A percentile compares a stretch with the other conserved stretches of the same genome.
phyloP scores from a whole-genome alignment of 352 stramenopile genomes.

The Globisporangium yorkense region DNA sequence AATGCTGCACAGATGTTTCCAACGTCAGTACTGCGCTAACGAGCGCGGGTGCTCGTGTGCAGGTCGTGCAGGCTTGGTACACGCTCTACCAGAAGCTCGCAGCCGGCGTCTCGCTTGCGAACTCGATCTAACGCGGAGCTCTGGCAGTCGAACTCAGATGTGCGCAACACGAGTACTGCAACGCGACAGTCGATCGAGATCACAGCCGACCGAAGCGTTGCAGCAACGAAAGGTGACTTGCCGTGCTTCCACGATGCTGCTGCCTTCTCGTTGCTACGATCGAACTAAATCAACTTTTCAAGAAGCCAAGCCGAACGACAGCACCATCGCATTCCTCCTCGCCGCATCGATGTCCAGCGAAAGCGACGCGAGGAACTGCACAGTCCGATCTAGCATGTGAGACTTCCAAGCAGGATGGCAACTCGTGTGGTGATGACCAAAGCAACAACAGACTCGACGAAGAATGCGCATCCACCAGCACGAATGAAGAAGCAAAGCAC shows the following conservation, averaged over 20 bases:
- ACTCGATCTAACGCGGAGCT: constrained; percentile 6
- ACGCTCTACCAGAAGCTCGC: constrained; percentile 27
- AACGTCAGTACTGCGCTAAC: neutral
- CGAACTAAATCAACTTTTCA: neutral
- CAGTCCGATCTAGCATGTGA: neutral
- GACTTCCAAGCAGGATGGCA: neutral
- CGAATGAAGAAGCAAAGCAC: constrained; percentile 5
- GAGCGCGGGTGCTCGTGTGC: neutral
- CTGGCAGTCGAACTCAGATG: neutral
- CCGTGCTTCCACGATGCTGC: neutral
- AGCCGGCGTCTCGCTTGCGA: constrained; percentile 16
- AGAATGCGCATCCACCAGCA: neutral
- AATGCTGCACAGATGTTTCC: too few species aligned
- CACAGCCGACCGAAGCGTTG: neutral
- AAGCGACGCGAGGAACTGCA: neutral
- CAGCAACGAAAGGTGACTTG: neutral
- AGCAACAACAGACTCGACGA: neutral
- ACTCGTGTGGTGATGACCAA: too few species aligned
- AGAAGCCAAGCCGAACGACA: neutral
- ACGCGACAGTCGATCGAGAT: neutral
- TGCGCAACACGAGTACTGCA: neutral
- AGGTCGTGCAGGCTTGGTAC: constrained; percentile 36
- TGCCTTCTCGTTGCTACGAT: too few species aligned
- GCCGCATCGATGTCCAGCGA: neutral
- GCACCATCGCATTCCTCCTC: neutral